Evolutionary conservation across 2,329 filamentous ascomycete species (phyloP).

Genomic region (Venturia nashicola): DNA sequence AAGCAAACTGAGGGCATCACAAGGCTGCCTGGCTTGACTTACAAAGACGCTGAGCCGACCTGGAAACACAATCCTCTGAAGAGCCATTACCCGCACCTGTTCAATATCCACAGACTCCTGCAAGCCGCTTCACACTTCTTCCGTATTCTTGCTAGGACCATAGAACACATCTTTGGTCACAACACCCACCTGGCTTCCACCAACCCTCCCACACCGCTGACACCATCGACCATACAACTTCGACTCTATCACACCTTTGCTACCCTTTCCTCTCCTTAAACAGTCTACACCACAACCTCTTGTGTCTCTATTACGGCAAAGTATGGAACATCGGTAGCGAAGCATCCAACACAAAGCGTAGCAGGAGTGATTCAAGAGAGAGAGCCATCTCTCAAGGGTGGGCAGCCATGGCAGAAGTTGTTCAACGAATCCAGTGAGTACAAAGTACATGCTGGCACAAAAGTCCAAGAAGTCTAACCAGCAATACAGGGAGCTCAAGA

Average conservation of each 20-base stretch:
- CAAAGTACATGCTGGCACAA: background rate
- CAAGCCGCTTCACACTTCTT: background rate
- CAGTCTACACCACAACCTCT: background rate
- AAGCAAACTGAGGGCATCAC: background rate
- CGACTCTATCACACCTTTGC: background rate
- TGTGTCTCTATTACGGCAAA: background rate
- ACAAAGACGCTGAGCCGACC: background rate
- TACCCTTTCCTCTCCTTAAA: background rate
- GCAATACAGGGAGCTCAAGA: slow-evolving; percentile 22
- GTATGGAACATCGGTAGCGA: slow-evolving; percentile 5
- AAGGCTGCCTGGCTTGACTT: background rate
- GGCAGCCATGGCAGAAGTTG: slow-evolving; percentile 11
- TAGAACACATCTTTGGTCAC: background rate
- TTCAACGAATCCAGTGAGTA: slow-evolving; percentile 11
- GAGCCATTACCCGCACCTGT: background rate
- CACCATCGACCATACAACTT: background rate
- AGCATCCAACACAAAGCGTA: background rate
- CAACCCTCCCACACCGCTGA: background rate
- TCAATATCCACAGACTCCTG: background rate
- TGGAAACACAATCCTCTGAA: background rate
- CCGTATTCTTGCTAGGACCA: background rate
- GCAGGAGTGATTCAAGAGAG: background rate
- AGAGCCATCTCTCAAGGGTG: background rate
- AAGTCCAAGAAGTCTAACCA: background rate
- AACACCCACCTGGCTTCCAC: background rate